Conservation (phyloP, 176 grass and related monocot species). For the Poa annua region DNA sequence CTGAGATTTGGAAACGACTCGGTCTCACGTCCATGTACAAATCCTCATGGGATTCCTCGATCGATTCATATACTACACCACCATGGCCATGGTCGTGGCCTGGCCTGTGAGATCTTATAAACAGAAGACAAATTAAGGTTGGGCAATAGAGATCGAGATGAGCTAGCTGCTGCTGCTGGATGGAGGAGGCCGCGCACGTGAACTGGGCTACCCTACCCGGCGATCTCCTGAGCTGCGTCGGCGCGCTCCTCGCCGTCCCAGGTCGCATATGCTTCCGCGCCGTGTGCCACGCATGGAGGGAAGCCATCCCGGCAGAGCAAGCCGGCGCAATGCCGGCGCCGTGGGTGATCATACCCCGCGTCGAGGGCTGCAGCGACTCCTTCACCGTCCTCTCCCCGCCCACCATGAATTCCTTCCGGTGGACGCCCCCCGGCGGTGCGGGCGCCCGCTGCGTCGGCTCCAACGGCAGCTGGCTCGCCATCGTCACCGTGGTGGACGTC, state of each 20-base stretch:
- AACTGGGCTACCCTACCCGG: not conserved
- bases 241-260: not conserved
- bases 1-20: too few species aligned
- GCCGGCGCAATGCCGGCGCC: conserved; percentile 15
- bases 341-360: conserved; percentile 11
- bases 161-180: not conserved
- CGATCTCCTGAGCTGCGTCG: conserved; percentile 14
- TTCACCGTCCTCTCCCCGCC: conserved; percentile 29
- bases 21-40: too few species aligned
- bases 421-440: conserved; percentile 2
- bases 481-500: not conserved
- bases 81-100: not conserved
- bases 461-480: conserved; percentile 36
- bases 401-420: conserved; percentile 1
- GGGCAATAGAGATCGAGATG: not conserved
- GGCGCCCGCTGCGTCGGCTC: conserved; percentile 24
- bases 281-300: conserved; percentile 26
- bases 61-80: too few species aligned
- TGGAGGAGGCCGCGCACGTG: not conserved
- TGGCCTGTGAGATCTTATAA: not conserved
- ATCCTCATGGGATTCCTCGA: not conserved
- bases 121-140: too few species aligned
- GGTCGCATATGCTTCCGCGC: conserved; percentile 14
- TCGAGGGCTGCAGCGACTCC: not conserved
- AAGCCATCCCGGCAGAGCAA: not conserved